Base-by-base conservation (phyloP, 176 grass and related monocot species). In the Aegilops bicornis region DNA sequence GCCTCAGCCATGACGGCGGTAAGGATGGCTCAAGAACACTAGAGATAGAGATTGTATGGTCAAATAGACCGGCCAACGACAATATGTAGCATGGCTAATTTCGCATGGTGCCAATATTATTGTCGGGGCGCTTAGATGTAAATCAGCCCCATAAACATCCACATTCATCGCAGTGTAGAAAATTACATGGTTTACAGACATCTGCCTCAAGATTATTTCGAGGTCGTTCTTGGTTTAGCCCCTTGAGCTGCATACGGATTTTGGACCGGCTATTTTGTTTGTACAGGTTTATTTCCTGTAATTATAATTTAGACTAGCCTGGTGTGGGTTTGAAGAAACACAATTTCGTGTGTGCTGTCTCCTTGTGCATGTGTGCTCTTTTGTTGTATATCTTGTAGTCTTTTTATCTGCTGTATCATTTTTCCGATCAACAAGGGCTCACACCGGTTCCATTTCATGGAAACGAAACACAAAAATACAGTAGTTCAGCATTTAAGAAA, bases 31-130 rank as follows among this genome's bases (percentile, higher is more conserved):
- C 91, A 8, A 89, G 96, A 82, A 95, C 93, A 5, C 81, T 98
- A 19, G 93, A 98, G 85, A 98, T 98, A 79, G 96, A 98, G 82
- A 98, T 98, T 40, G 84, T 98, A 52, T 98, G 96, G 96, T 98
- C 93, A 4, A 98, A 98, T 82, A 87, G 96, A 39, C 94, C 91
- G 22, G 86, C 91, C 10, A 90, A 84, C 7, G 92, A 93, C 84
- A 73, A 50, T 68, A 73, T 79, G 74, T 92, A 93, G 85, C 65
- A 70, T 7, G 64, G 71, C 48, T 90, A 45, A 64, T 82, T 79
- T 52, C n/a, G 33, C 19, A 10, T 66, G 20, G 35, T 11, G 36
- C 81, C 85, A 82, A 12, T 35, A 37, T 56, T 77, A 39, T 76
- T 58, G 61, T 50, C 47, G 43, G 11, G 3, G 14, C 77, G 48